These are phyloP conservation scores for Fusarium torulosum DNA, from an alignment of 2,329 filamentous ascomycete species.

Conservation along the genomic window DNA sequence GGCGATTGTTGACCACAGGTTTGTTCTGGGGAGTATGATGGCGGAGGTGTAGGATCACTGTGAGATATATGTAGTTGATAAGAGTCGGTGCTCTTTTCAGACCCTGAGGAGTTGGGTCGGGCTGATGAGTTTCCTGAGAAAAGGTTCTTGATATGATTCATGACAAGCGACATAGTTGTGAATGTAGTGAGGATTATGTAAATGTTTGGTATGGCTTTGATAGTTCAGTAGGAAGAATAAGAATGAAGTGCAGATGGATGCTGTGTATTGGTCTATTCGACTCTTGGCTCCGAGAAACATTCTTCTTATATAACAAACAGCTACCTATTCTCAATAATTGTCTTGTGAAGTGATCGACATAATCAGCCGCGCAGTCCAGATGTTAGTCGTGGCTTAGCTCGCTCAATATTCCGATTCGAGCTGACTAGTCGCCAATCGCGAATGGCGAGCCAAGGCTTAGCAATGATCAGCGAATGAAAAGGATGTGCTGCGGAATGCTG, in stretches of 20 bases:
- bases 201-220: no score
- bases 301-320: slow-evolving; percentile 10
- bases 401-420: slow-evolving; percentile 5
- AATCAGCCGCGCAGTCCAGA: slow-evolving; percentile 5
- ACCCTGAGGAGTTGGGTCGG: neutral
- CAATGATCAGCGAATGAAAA: slow-evolving; percentile 1
- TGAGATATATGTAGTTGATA: slow-evolving; percentile 8
- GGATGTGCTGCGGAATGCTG: slow-evolving; percentile 12
- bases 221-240: no score
- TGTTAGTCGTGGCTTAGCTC: slow-evolving; percentile 25
- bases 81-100: slow-evolving; percentile 8
- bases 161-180: slow-evolving; percentile 7
- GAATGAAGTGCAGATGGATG: neutral
- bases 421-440: slow-evolving; percentile 11
- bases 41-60: slow-evolving; percentile 7
- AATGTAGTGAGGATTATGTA: neutral
- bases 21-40: slow-evolving; percentile 7
- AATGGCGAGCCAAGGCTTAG: slow-evolving; percentile 18
- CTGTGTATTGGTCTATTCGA: neutral
- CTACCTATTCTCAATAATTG: neutral
- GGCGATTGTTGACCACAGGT: slow-evolving; percentile 1
- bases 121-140: neutral
- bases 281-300: neutral
- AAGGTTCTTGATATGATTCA: slow-evolving; percentile 14
- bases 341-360: slow-evolving; percentile 2